A percentile compares a stretch with the other conserved stretches of the same genome.
phyloP scores from a whole-genome alignment of 148 eudicot species.

The Fagopyrum homotropicum region DNA sequence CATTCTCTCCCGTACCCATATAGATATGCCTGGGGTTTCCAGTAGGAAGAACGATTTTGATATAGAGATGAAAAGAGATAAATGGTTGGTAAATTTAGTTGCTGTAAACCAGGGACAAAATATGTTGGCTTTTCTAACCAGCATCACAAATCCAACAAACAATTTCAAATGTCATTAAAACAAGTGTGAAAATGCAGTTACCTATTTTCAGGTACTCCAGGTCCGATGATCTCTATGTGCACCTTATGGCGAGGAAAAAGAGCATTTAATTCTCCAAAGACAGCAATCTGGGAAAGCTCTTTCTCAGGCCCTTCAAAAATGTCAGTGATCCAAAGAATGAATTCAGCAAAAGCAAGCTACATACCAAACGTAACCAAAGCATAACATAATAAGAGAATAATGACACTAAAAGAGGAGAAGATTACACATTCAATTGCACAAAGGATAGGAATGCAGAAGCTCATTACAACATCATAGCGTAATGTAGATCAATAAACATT shows the following conservation, averaged over 20 bases:
- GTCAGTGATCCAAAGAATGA: neutral
- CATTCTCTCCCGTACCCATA: neutral
- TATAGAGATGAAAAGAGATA: neutral
- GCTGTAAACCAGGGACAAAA: neutral
- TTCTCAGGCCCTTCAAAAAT: conserved; percentile 66
- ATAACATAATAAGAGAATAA: neutral
- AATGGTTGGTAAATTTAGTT: neutral
- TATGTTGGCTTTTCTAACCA: neutral
- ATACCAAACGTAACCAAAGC: neutral
- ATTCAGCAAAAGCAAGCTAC: conserved; percentile 11
- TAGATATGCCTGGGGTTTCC: no score
- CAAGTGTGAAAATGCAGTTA: conserved; percentile 18
- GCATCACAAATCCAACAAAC: neutral
- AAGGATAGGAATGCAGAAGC: neutral
- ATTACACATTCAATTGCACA: neutral
- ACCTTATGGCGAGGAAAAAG: conserved; percentile 53
- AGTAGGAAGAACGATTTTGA: neutral
- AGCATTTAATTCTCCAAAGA: conserved; percentile 72
- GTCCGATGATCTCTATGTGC: conserved; percentile 68
- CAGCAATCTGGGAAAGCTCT: conserved; percentile 74
- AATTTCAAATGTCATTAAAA: neutral
- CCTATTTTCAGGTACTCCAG: conserved; percentile 67
- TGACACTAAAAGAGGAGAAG: neutral
- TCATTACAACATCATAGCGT: no score
- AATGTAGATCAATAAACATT: neutral